Evolutionary conservation across 805 yeast species (phyloP).

Genomic region (Brettanomyces anomalus): DNA sequence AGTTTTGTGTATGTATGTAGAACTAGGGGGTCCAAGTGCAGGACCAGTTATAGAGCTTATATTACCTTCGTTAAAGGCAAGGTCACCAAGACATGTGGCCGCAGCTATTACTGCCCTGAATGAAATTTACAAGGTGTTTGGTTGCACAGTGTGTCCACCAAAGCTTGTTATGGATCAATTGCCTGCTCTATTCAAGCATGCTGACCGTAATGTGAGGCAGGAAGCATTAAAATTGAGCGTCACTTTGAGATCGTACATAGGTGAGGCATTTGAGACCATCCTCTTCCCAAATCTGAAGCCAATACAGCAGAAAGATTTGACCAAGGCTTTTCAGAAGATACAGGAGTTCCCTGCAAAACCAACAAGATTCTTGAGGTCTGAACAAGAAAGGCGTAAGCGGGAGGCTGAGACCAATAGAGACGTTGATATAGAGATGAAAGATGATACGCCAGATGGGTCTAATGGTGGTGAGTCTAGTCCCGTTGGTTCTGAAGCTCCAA

Average conservation of each 20-base stretch:
- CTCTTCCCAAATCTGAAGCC: constrained; percentile 74
- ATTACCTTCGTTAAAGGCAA: constrained; percentile 49
- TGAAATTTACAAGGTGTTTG: constrained; percentile 51
- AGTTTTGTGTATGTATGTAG: constrained; percentile 53
- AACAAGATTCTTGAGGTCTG: constrained; percentile 42
- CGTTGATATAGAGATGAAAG: constrained; percentile 15
- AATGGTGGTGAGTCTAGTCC: neutral
- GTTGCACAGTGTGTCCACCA: constrained; percentile 54
- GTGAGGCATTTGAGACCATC: constrained; percentile 47
- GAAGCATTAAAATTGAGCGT: constrained; percentile 66
- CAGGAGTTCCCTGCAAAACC: constrained; percentile 35
- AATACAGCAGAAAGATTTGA: constrained; percentile 80
- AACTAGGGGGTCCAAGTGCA: constrained; percentile 44
- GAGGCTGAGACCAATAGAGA: constrained; percentile 29
- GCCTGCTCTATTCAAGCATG: constrained; percentile 70
- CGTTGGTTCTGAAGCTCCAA: constrained; percentile 13
- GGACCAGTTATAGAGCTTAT: constrained; percentile 60
- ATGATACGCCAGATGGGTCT: neutral
- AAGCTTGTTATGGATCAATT: constrained; percentile 46
- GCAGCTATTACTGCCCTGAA: constrained; percentile 51
- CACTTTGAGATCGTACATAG: constrained; percentile 67
- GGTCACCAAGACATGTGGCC: constrained; percentile 71
- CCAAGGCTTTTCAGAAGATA: constrained; percentile 53
- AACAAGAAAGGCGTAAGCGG: constrained; percentile 25
- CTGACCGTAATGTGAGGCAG: constrained; percentile 77